A percentile compares a stretch with the other conserved stretches of the same genome.
phyloP scores from a whole-genome alignment of 352 stramenopile genomes.

The Aphanomyces astaci region DNA sequence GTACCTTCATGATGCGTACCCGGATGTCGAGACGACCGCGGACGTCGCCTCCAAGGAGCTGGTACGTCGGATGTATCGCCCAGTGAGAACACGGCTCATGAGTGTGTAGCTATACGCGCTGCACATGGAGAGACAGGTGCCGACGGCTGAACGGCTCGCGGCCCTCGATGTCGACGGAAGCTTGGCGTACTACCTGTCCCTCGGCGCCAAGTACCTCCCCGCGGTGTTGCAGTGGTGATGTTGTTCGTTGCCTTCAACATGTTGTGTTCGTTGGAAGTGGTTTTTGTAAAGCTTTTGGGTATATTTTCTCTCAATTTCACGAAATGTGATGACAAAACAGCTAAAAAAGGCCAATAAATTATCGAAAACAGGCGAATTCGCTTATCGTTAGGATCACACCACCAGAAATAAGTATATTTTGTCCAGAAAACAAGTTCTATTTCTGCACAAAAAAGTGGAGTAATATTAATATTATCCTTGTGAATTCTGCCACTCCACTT shows the following conservation, averaged over 20 bases:
- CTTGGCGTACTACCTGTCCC: conserved; percentile 57
- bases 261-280: neutral
- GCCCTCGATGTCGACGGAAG: conserved; percentile 31
- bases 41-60: conserved; percentile 62
- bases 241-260: neutral
- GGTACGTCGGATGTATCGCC: conserved; percentile 35
- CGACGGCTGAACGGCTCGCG: conserved; percentile 38
- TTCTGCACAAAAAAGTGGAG: too few relatives aligned
- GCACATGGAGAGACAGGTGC: conserved; percentile 28
- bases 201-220: conserved; percentile 68
- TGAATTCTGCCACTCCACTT: too few relatives aligned
- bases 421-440: too few relatives aligned
- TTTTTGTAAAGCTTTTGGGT: neutral
- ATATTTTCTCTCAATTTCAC: neutral
- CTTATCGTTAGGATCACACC: too few relatives aligned
- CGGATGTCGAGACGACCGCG: conserved; percentile 34
- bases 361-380: too few relatives aligned
- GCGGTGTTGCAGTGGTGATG: conserved; percentile 59
- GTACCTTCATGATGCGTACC: conserved; percentile 51
- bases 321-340: neutral
- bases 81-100: neutral
- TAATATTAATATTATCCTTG: too few relatives aligned
- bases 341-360: too few relatives aligned
- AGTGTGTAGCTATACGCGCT: conserved; percentile 1
- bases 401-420: too few relatives aligned